Conservation (phyloP, 768 basidiomycete genomes). For the Vararia minispora region DNA sequence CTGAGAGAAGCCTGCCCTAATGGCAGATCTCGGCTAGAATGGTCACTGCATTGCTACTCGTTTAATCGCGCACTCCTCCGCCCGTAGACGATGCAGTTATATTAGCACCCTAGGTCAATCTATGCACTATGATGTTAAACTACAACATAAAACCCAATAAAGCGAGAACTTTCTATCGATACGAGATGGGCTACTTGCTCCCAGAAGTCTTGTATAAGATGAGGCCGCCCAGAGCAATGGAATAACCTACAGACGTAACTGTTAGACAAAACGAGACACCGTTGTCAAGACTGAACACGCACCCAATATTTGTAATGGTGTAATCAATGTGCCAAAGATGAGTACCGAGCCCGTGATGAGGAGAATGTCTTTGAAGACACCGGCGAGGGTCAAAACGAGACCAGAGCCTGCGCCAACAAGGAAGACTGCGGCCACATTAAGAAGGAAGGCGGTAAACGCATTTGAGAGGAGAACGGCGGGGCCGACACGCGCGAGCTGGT, state of each 20-base stretch:
- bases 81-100: too few species aligned
- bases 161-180: too few species aligned
- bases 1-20: too few species aligned
- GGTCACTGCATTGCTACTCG: too few species aligned
- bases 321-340: conserved; percentile 71
- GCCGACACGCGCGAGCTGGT: conserved; percentile 39
- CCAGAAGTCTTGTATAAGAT: conserved; percentile 79
- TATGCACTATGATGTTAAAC: too few species aligned
- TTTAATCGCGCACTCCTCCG: too few species aligned
- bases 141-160: too few species aligned
- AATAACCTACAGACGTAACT: conserved; percentile 52
- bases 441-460: conserved; percentile 74
- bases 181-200: too few species aligned
- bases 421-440: conserved; percentile 93
- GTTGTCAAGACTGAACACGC: conserved; percentile 11
- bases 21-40: too few species aligned
- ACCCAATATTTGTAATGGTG: conserved; percentile 79
- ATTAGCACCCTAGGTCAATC: too few species aligned
- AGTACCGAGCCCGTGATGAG: conserved; percentile 87
- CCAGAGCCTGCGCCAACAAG: conserved; percentile 83
- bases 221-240: conserved; percentile 76
- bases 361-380: conserved; percentile 95
- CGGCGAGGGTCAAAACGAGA: conserved; percentile 86
- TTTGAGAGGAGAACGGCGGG: conserved; percentile 70
- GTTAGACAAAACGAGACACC: neutral